phyloP scores from a whole-genome alignment of 805 yeast species.

The Candida krabiensis region DNA sequence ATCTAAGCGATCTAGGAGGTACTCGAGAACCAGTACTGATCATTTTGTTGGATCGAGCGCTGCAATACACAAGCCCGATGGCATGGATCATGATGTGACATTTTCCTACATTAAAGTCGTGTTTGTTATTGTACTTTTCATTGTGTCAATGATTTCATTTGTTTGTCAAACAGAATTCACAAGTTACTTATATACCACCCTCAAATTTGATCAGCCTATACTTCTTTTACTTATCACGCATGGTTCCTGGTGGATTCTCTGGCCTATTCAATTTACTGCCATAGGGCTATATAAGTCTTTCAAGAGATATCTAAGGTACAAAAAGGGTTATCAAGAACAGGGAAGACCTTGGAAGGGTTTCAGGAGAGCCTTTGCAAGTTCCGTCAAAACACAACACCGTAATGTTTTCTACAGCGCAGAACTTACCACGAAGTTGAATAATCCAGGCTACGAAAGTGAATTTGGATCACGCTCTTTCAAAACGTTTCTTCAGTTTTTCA shows the following conservation, averaged over 20 bases:
- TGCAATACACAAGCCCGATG: too few species aligned
- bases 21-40: background rate
- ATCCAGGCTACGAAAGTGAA: slow-evolving; percentile 32
- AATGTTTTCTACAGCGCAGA: slow-evolving; percentile 41
- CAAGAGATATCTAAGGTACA: slow-evolving; percentile 24
- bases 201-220: slow-evolving; percentile 67
- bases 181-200: slow-evolving; percentile 56
- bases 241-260: slow-evolving; percentile 70
- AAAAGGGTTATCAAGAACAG: slow-evolving; percentile 19
- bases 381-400: slow-evolving; percentile 43
- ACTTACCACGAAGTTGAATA: slow-evolving; percentile 29
- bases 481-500: slow-evolving; percentile 33
- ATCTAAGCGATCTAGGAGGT: background rate
- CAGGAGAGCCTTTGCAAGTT: slow-evolving; percentile 32
- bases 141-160: slow-evolving; percentile 56
- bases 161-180: slow-evolving; percentile 82
- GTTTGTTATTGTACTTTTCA: slow-evolving; percentile 47
- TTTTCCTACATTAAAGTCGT: slow-evolving; percentile 38
- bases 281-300: slow-evolving; percentile 49
- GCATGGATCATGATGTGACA: slow-evolving; percentile 20
- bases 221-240: slow-evolving; percentile 69
- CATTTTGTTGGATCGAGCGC: background rate
- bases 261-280: slow-evolving; percentile 63
- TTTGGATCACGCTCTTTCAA: slow-evolving; percentile 31
- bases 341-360: slow-evolving; percentile 34